Evolutionary conservation across 2,329 filamentous ascomycete genomes (phyloP).

Genomic region (Scedosporium aurantiacum): DNA sequence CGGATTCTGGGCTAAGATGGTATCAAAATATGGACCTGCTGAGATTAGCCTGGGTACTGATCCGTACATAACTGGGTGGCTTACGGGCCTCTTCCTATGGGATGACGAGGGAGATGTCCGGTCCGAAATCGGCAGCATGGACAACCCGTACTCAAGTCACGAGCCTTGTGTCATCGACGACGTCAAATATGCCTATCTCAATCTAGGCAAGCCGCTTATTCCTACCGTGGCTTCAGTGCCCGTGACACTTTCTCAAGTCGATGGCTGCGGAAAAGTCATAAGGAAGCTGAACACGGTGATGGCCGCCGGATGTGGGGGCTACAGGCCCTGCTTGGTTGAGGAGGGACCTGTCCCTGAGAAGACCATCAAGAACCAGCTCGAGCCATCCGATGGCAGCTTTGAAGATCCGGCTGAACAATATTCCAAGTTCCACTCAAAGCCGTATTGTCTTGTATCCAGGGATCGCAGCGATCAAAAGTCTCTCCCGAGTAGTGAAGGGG

Average conservation of each 20-base stretch:
- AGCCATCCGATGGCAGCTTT: not conserved
- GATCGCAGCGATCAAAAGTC: not conserved
- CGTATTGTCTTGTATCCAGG: not conserved
- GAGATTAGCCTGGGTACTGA: not conserved
- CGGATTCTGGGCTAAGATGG: conserved; percentile 25
- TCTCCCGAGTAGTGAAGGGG: not conserved
- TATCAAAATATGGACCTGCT: not conserved
- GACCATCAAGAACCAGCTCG: not conserved
- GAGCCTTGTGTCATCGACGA: not conserved
- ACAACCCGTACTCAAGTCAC: not conserved
- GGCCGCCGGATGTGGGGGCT: not conserved
- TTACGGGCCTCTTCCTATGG: not conserved
- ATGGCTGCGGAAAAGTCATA: not conserved
- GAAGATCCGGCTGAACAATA: not conserved
- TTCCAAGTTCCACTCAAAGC: not conserved
- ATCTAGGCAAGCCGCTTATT: not conserved
- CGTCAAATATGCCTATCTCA: not conserved
- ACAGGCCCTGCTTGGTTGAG: not conserved
- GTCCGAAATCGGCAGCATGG: not conserved
- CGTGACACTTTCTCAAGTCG: not conserved
- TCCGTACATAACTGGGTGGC: not conserved
- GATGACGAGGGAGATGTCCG: not conserved
- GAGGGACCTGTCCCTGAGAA: not conserved
- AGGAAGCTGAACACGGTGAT: not conserved
- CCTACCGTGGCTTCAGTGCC: not conserved